phyloP scores from a whole-genome alignment of 768 basidiomycete genomes.

The Boletus speciosus region DNA sequence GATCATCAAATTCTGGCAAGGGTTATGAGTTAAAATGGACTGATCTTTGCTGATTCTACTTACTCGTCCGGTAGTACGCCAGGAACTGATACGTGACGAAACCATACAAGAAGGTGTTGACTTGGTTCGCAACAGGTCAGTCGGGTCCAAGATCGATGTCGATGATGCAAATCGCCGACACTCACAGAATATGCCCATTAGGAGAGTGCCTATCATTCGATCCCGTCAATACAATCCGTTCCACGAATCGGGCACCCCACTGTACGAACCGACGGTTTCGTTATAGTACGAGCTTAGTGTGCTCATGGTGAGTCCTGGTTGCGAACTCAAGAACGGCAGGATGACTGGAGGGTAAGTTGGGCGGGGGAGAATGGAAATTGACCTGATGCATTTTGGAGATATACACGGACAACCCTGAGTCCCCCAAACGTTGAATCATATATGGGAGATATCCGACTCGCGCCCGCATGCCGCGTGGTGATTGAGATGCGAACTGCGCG shows the following conservation, averaged over 20 bases:
- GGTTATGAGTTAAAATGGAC: background rate
- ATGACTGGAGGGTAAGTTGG: background rate
- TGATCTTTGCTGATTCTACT: background rate
- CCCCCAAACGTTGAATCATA: too few species aligned
- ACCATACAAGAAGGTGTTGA: slow-evolving; percentile 36
- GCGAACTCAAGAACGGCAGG: background rate
- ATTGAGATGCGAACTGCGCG: too few species aligned
- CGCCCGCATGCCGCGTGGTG: too few species aligned
- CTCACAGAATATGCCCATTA: slow-evolving; percentile 23
- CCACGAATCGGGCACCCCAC: too few species aligned
- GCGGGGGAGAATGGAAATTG: too few species aligned
- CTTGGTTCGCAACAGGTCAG: slow-evolving; percentile 3
- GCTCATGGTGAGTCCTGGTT: slow-evolving; percentile 1
- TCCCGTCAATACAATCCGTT: background rate
- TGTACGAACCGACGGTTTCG: slow-evolving; percentile 5
- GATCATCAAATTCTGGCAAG: slow-evolving; percentile 17
- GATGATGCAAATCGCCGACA: background rate
- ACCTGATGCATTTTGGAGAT: too few species aligned
- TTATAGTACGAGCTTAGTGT: slow-evolving; percentile 1
- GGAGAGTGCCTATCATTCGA: slow-evolving; percentile 14
- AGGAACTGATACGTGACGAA: slow-evolving; percentile 42
- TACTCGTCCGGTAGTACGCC: slow-evolving; percentile 30
- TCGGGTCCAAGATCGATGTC: too few species aligned
- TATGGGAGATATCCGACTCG: too few species aligned
- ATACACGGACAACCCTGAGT: too few species aligned